Evolutionary conservation across 257 asterid species (phyloP), one percentile per base, ranked within the genome.

Genomic region (Capsicum rhomboideum): DNA sequence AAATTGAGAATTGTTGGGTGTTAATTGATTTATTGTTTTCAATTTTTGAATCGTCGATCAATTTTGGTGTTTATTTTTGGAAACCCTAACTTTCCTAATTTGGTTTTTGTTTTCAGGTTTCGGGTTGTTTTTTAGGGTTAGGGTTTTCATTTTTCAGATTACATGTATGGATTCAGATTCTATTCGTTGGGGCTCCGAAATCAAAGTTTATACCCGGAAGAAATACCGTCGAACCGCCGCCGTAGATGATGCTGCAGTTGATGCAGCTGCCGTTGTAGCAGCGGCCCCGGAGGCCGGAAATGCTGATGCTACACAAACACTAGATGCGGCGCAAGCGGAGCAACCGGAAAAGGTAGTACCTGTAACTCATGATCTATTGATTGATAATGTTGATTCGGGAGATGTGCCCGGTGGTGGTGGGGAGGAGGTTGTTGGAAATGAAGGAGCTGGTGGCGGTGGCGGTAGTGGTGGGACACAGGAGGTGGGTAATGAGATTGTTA

Each of bases 141-240:
- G 58, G 16, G 58, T 42, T 74, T 34, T n/a, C 40, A 2, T 6
- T 29, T 52, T 42, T 20, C 21, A n/a, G 87, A 79, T 86, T 84
- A 83, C 85, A 88, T 87, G 90, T 79, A 90, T 90, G 92, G 91
- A 78, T 85, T 85, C 90, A 34, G 90, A 85, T 71, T 80, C 50
- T 26, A 64, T 69, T 78, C 87, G 87, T 53, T 82, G 85, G 85
- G 87, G 86, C n/a, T 90, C 84, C 34, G 68, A 28, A 11, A 29
- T 49, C 66, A 89, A 71, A 74, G 91, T 90, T 16, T 90, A 90
- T 69, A 86, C 88, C 9, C 83, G 91, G 21, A 86, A 56, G 54
- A 82, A 63, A 26, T n/a, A n/a, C n/a, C 50, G 83, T 12, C 85
- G 71, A 29, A 88, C 59, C 56, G 83, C 77, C 83, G 84, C 80